A percentile compares a stretch with the other conserved stretches of the same genome.
Conservation (phyloP, 768 basidiomycete species). For the Chlorophyllum brunneum region DNA sequence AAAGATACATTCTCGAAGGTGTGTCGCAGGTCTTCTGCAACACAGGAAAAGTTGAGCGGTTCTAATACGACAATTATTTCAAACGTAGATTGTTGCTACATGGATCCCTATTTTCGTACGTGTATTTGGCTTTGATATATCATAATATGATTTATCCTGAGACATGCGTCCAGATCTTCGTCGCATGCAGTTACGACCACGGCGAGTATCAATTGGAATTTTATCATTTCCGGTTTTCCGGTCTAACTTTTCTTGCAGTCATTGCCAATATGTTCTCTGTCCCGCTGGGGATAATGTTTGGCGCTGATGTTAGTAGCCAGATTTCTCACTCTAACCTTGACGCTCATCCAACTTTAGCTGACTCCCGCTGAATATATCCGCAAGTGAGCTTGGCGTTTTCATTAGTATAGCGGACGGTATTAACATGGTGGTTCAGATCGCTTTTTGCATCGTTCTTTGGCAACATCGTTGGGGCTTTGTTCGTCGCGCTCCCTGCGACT, state of each 20-base stretch:
- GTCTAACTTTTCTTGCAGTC: slow-evolving; percentile 32
- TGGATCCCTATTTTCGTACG: slow-evolving; percentile 77
- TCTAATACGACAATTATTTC: not conserved
- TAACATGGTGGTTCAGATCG: slow-evolving; percentile 33
- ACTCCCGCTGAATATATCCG: slow-evolving; percentile 55
- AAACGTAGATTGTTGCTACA: slow-evolving; percentile 46
- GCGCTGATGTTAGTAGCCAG: slow-evolving; percentile 47
- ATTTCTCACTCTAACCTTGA: not conserved
- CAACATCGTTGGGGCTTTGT: slow-evolving; percentile 61
- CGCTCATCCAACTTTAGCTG: slow-evolving; percentile 32
- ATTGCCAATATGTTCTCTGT: slow-evolving; percentile 77
- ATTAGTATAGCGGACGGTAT: not conserved
- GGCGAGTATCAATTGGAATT: slow-evolving; percentile 33
- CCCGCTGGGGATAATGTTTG: slow-evolving; percentile 67
- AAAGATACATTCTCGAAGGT: slow-evolving; percentile 69
- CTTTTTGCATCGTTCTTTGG: slow-evolving; percentile 63
- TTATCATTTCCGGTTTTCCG: not conserved
- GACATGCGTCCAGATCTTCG: slow-evolving; percentile 48
- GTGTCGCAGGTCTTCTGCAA: not conserved
- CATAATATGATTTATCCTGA: not conserved
- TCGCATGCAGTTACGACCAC: slow-evolving; percentile 69
- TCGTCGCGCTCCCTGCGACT: slow-evolving; percentile 60
- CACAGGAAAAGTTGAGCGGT: not conserved
- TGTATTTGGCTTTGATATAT: not conserved
- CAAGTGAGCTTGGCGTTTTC: slow-evolving; percentile 41